Conservation (phyloP, 1,284 basidiomycete species). For the Vanrija pseudolonga region DNA sequence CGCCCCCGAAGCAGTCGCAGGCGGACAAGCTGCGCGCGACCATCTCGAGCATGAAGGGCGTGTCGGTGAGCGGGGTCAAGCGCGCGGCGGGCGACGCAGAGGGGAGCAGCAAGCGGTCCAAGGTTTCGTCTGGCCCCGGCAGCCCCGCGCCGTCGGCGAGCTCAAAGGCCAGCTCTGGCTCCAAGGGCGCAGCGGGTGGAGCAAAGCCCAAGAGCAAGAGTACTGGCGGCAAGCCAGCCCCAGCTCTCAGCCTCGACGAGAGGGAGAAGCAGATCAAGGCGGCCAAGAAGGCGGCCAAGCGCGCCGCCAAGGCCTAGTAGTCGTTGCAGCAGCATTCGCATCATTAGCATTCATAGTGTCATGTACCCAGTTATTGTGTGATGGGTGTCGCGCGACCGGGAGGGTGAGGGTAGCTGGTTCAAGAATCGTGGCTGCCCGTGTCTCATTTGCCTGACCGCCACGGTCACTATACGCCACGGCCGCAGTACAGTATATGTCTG, state of each 20-base stretch:
- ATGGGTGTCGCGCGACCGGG: too few species aligned
- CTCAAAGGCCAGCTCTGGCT: neutral
- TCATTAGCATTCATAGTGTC: too few species aligned
- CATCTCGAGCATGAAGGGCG: slow-evolving; percentile 3
- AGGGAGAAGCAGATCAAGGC: slow-evolving; percentile 21
- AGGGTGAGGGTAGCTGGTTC: too few species aligned
- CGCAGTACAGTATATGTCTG: too few species aligned
- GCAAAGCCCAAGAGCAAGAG: neutral
- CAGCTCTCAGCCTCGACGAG: slow-evolving; percentile 11
- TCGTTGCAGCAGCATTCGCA: too few species aligned
- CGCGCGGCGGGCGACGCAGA: neutral
- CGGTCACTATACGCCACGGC: too few species aligned
- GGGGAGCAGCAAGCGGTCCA: neutral
- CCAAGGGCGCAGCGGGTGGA: neutral
- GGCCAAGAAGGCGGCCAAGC: slow-evolving; percentile 26
- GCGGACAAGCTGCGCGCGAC: slow-evolving; percentile 6
- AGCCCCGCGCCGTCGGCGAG: neutral
- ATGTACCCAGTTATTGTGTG: too few species aligned
- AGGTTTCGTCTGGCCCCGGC: neutral
- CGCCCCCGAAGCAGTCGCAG: neutral
- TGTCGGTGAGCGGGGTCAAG: slow-evolving; percentile 4
- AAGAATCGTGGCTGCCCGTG: too few species aligned
- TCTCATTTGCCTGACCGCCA: too few species aligned
- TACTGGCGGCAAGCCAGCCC: neutral
- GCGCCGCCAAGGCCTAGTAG: slow-evolving; percentile 6